Evolutionary conservation across 495 filamentous ascomycete genomes (phyloP), one percentile per base, ranked within the genome.

Genomic region (Jackrogersella minutella): DNA sequence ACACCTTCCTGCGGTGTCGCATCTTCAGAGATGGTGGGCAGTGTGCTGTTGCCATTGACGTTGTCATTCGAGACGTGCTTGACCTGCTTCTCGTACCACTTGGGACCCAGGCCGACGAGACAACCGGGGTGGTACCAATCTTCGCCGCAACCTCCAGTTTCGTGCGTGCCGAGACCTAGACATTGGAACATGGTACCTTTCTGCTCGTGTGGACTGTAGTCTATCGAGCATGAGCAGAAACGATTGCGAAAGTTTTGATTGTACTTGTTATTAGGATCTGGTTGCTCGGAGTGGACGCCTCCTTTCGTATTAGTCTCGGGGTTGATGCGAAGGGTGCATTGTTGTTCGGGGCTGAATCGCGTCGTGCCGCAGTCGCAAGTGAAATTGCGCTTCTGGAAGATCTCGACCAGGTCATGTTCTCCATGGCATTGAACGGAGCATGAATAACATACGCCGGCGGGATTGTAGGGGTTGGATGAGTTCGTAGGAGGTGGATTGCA

Each of bases 101-200:
- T 77, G 1, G 83, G 80, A 2, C 88, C 84, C 10, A 94, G 74
- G 7, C 96, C 95, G 50, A 97, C 87, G 10, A 99, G 76, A 73
- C 96, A 99, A 58, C 93, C 91, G 11, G 95, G 93, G 80, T 99
- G 96, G 84, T 93, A 99, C 96, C 96, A 99, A 76, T 99, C 96
- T 79, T 99, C 96, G 3, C 95, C 93, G 78, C 96, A 99, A 3
- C 93, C 93, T 7, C 92, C 92, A 2, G 89, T 88, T 66, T 90
- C 90, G 31, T 85, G 85, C 0, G 87, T 88, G 0, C 92, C 93
- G 3, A 99, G 82, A 0, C 93, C 93, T 1, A 98, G 74, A 75
- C 96, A 99, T 78, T 99, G 96, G 73, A 94, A 98, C 96, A 99
- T 99, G n/a, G 93, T 97, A 1, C 95, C 95, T 68, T 92, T 93